These are phyloP conservation scores for Phyllachora maydis DNA, from an alignment of 2,329 filamentous ascomycete genomes.

Conservation along the genomic window DNA sequence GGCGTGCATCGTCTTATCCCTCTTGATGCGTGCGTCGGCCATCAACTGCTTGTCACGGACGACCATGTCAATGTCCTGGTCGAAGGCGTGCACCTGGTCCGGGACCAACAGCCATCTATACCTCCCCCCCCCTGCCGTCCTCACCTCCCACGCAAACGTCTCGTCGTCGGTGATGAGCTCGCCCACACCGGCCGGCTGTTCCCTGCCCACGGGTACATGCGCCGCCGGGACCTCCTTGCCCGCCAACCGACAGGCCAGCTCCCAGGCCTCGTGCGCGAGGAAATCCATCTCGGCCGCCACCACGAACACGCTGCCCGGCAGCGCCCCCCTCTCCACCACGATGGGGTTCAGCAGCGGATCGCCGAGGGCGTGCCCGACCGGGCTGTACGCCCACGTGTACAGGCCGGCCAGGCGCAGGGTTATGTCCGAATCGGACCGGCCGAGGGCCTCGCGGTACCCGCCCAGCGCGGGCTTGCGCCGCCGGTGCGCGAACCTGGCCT, in stretches of 20 bases:
- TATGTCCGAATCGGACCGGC: constrained; percentile 7
- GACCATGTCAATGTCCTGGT: constrained; percentile 6
- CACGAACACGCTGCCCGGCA: constrained; percentile 21
- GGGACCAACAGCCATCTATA: constrained; percentile 13
- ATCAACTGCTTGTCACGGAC: constrained; percentile 6
- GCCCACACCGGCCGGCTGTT: constrained; percentile 5
- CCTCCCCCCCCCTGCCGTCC: constrained; percentile 4
- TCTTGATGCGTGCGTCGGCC: constrained; percentile 8
- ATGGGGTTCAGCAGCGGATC: constrained; percentile 20
- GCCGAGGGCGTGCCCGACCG: constrained; percentile 10
- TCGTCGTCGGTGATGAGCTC: constrained; percentile 9
- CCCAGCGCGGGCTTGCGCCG: constrained; percentile 14
- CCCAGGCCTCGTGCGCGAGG: constrained; percentile 18
- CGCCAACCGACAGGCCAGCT: constrained; percentile 14
- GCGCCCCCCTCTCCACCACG: constrained; percentile 9
- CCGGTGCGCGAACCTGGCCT: constrained; percentile 11
- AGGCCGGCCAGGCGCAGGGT: constrained; percentile 9
- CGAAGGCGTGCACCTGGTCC: constrained; percentile 11
- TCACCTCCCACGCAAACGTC: constrained; percentile 9
- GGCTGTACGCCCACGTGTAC: constrained; percentile 21
- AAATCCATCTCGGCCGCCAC: constrained; percentile 23
- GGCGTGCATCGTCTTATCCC: constrained; percentile 7
- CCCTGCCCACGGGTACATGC: constrained; percentile 9
- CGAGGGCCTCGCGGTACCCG: constrained; percentile 10
- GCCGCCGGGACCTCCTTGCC: constrained; percentile 9